phyloP scores from a whole-genome alignment of 2,329 filamentous ascomycete genomes.

The Gnomoniopsis smithogilvyi region DNA sequence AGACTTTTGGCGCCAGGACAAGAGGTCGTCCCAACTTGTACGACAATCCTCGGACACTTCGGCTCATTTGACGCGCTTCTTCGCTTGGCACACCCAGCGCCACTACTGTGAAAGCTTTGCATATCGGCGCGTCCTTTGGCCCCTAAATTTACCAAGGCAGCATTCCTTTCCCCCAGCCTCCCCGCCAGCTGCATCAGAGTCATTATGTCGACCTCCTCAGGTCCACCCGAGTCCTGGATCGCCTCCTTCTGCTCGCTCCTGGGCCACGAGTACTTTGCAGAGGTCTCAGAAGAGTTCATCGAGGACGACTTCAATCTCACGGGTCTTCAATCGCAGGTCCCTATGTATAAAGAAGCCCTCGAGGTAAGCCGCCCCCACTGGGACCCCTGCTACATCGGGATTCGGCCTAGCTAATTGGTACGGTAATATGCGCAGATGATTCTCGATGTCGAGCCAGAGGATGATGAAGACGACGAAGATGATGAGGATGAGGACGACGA shows the following conservation, averaged over 20 bases:
- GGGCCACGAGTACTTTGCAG: slow-evolving; percentile 97
- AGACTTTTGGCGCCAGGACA: slow-evolving; percentile 4
- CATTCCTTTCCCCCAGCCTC: not conserved
- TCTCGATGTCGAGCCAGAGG: slow-evolving; percentile 94
- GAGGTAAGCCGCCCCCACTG: slow-evolving; percentile 52
- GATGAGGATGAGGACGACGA: slow-evolving; percentile 75
- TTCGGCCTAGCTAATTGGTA: slow-evolving; percentile 19
- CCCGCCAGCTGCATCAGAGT: not conserved
- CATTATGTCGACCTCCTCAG: slow-evolving; percentile 59
- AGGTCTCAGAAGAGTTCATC: slow-evolving; percentile 98
- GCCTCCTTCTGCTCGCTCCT: slow-evolving; percentile 93
- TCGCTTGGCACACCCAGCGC: not conserved
- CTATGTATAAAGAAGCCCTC: slow-evolving; percentile 98
- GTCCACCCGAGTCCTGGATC: slow-evolving; percentile 87
- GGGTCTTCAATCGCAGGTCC: slow-evolving; percentile 88
- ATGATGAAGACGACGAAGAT: slow-evolving; percentile 83
- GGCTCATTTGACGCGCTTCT: not conserved
- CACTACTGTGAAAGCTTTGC: not conserved
- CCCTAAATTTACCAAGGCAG: not conserved
- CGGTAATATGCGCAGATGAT: slow-evolving; percentile 66
- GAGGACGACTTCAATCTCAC: slow-evolving; percentile 99
- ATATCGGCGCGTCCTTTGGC: not conserved
- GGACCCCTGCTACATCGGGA: slow-evolving; percentile 1
- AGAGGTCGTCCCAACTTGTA: slow-evolving; percentile 7
- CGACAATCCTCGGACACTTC: not conserved